These are phyloP conservation scores for Wickerhamomyces sp. DNA, from an alignment of 1,139 yeast species.

Conservation along the genomic window DNA sequence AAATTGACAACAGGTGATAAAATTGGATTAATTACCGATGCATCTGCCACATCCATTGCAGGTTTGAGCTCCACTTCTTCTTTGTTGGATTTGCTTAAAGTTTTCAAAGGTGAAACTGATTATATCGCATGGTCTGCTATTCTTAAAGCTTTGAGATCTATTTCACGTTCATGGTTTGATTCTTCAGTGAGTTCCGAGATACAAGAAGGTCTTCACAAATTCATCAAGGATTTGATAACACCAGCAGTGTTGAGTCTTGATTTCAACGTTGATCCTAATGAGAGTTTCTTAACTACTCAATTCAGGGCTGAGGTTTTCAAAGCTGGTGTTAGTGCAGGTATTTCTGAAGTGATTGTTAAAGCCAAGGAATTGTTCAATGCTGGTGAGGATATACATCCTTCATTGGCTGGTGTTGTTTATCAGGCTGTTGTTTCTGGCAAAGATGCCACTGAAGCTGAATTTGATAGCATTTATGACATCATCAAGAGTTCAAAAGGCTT, in stretches of 20 bases:
- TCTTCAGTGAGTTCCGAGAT: conserved; percentile 36
- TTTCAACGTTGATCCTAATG: conserved; percentile 30
- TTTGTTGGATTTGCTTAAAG: conserved; percentile 39
- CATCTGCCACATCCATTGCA: conserved; percentile 55
- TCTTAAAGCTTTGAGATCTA: conserved; percentile 37
- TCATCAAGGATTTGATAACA: conserved; percentile 38
- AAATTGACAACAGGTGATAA: conserved; percentile 52
- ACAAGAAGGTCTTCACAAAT: conserved; percentile 36
- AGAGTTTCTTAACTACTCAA: conserved; percentile 44
- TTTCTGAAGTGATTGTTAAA: conserved; percentile 43
- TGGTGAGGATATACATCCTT: conserved; percentile 45
- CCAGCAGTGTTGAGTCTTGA: conserved; percentile 39
- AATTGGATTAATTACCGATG: conserved; percentile 65
- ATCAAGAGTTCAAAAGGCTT: conserved; percentile 54
- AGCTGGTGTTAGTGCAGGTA: conserved; percentile 47
- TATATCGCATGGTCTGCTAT: conserved; percentile 68
- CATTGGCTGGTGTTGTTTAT: conserved; percentile 51
- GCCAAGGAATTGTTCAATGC: conserved; percentile 42
- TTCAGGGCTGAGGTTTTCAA: conserved; percentile 48
- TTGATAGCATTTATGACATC: conserved; percentile 44
- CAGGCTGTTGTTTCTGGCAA: conserved; percentile 40
- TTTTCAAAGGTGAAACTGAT: conserved; percentile 46
- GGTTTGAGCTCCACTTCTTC: conserved; percentile 52
- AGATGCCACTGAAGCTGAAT: conserved; percentile 40
- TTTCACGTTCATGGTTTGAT: conserved; percentile 47